Base-by-base conservation (phyloP, 2,329 filamentous ascomycete genomes). In the Penicillium polonicum region DNA sequence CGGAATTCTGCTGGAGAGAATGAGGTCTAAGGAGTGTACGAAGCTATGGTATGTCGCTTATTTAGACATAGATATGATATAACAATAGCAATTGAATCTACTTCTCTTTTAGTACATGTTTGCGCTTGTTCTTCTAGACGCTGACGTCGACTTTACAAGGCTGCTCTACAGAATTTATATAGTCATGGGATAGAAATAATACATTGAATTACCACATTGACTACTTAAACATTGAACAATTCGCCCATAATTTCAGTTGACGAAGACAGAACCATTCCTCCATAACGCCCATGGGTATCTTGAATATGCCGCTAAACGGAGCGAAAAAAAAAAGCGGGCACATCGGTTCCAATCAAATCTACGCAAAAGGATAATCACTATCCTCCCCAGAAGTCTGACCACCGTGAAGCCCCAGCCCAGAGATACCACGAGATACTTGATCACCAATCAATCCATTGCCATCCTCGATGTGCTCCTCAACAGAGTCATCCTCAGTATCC, bases 221-320 rank as follows among this genome's bases (percentile, higher is more conserved):
- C 13, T 8, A 36, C 15, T n/a, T 25, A 10, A 21, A 48, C 5
- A 25, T 41, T 27, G 17, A 12, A 29, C 6, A 39, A 13, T 19
- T 43, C 19, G 10, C 4, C 25, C 27, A 52, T 19, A 9, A n/a
- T 33, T 13, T 15, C 5, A 45, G 35, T 25, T n/a, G 29, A 2
- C 12, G 17, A 27, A 27, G 39, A 35, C 15, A 52, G 21, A 50
- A 29, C 4, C 19, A 39, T 33, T 13, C 44, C n/a, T 13, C 31
- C 39, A 12, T 42, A 55, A 56, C 53, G 23, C 53, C 53, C 31
- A 49, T 36, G 53, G 53, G 53, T 56, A 56, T 56, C 48, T 43
- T 38, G 31, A 31, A 56, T 45, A 52, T 56, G 53, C 46, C 29
- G 48, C 53, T 52, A 38, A 56, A 56, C 38, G 23, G 23, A 51